A percentile compares a stretch with the other conserved stretches of the same genome.
Evolutionary conservation across 1,284 basidiomycete species (phyloP).

Genomic region (Apiotrichum gracile): DNA sequence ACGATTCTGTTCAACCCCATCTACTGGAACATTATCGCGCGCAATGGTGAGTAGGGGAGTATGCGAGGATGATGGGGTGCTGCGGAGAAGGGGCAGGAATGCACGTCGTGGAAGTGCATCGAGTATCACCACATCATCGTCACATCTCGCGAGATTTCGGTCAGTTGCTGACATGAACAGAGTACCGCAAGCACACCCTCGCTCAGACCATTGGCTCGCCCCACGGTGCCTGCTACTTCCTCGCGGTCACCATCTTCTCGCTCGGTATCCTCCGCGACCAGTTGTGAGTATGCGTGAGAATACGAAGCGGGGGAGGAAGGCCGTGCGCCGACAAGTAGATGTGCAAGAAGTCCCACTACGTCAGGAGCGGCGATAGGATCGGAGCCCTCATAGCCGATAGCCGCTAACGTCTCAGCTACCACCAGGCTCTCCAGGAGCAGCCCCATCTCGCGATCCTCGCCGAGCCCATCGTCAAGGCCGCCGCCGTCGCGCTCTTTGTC

Average conservation of each 20-base stretch:
- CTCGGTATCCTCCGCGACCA: constrained; percentile 79
- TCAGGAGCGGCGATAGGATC: no score
- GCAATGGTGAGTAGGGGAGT: constrained; percentile 62
- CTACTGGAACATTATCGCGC: constrained; percentile 92
- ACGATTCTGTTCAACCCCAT: constrained; percentile 81
- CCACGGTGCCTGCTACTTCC: constrained; percentile 76
- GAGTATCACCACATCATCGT: no score
- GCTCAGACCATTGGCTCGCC: constrained; percentile 71
- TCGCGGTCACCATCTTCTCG: constrained; percentile 83
- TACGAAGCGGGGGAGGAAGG: no score
- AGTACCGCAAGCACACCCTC: constrained; percentile 80
- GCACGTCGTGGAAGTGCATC: no score
- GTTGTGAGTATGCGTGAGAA: constrained; percentile 55
- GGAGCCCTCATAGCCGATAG: no score
- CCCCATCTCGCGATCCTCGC: constrained; percentile 47
- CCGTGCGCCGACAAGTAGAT: no score
- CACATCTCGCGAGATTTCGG: no score
- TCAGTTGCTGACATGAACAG: constrained; percentile 49
- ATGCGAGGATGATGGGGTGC: background rate
- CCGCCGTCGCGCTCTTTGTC: constrained; percentile 63
- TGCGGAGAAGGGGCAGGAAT: background rate
- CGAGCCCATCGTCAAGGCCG: constrained; percentile 56
- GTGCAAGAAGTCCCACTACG: no score
- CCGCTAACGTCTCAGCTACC: constrained; percentile 28
- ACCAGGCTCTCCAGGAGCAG: constrained; percentile 31